Percentiles rank a stretch among this genome's conserved stretches.
phyloP scores from a whole-genome alignment of 2,329 filamentous ascomycete species.

The Aspergillus awamori region DNA sequence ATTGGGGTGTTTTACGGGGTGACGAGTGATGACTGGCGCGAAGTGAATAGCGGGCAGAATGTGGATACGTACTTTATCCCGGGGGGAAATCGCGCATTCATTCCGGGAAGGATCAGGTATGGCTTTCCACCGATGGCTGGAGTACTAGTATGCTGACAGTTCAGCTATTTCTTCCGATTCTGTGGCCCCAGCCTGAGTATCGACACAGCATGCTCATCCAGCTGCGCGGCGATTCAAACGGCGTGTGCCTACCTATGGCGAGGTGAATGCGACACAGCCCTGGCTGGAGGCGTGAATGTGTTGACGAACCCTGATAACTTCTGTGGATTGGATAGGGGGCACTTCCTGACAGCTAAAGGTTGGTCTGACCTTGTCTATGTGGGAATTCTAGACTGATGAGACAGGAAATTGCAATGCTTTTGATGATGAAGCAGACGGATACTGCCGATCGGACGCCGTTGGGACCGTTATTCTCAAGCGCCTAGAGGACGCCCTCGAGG shows the following conservation, averaged over 20 bases:
- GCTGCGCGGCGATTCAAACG: conserved; percentile 70
- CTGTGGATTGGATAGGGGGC: conserved; percentile 72
- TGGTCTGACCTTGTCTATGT: neutral
- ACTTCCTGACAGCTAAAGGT: conserved; percentile 64
- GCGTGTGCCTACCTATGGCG: conserved; percentile 73
- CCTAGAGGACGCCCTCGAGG: conserved; percentile 73
- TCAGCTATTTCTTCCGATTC: conserved; percentile 72
- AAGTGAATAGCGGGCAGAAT: conserved; percentile 72
- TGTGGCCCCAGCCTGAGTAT: conserved; percentile 71
- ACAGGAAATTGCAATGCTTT: conserved; percentile 79
- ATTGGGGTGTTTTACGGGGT: conserved; percentile 76
- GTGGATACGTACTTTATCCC: conserved; percentile 71
- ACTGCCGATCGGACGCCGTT: conserved; percentile 77
- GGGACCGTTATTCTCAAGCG: conserved; percentile 77
- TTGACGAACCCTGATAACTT: conserved; percentile 82
- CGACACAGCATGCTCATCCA: conserved; percentile 79
- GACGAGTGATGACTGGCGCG: conserved; percentile 75
- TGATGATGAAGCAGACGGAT: conserved; percentile 78
- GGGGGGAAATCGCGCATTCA: conserved; percentile 59
- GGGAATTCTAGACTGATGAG: neutral
- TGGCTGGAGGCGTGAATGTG: conserved; percentile 75
- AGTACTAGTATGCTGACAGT: neutral
- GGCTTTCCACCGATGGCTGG: conserved; percentile 18
- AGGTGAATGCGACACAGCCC: conserved; percentile 77
- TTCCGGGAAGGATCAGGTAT: conserved; percentile 32